Percentiles rank a stretch among this genome's conserved stretches.
These are phyloP conservation scores for Botryotinia convoluta DNA, from an alignment of 2,329 filamentous ascomycete genomes.

Conservation along the genomic window DNA sequence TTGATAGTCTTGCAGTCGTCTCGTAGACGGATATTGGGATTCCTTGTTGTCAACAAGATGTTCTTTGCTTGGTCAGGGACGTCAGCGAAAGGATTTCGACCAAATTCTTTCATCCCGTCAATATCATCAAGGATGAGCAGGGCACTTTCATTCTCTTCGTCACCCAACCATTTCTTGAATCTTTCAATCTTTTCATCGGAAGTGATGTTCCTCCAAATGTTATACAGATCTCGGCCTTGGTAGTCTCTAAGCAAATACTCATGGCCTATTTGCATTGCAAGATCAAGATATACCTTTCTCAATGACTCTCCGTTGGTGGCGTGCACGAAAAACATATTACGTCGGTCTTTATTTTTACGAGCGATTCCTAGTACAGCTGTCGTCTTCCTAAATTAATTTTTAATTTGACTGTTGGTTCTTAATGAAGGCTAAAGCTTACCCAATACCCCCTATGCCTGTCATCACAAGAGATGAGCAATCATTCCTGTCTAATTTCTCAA, in stretches of 20 bases:
- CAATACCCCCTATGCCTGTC: slow-evolving; percentile 1
- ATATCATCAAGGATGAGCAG: slow-evolving; percentile 9
- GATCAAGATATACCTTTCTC: not conserved
- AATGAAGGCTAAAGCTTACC: not conserved
- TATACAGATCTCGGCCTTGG: not conserved
- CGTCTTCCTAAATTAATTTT: not conserved
- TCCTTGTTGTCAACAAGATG: not conserved
- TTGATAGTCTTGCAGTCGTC: not conserved
- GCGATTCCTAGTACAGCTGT: not conserved
- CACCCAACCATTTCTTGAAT: not conserved
- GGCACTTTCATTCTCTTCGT: not conserved
- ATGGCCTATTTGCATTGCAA: not conserved
- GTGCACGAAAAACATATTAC: not conserved
- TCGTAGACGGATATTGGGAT: not conserved
- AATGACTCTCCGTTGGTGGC: not conserved
- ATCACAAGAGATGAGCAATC: not conserved
- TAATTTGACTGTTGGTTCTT: not conserved
- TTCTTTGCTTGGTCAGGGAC: not conserved
- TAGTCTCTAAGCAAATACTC: not conserved
- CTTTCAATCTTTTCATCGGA: not conserved
- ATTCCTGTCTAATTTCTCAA: not conserved
- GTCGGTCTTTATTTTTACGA: not conserved
- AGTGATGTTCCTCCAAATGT: not conserved
- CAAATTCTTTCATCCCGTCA: not conserved
- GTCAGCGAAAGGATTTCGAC: too few species aligned